These are phyloP conservation scores for Calvatia gigantea DNA, from an alignment of 768 basidiomycete species.

Conservation along the genomic window DNA sequence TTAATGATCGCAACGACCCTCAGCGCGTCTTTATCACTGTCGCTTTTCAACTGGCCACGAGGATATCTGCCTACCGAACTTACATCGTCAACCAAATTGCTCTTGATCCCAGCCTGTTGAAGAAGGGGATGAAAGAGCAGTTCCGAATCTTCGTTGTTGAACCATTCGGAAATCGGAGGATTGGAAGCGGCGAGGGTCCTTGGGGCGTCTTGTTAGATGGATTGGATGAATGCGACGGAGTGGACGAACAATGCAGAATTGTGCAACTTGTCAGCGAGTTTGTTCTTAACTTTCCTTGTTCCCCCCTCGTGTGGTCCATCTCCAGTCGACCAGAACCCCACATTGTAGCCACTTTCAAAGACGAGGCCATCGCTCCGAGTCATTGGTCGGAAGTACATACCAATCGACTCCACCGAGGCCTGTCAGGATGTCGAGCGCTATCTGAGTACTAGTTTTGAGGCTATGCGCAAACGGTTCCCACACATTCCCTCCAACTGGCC, in stretches of 20 bases:
- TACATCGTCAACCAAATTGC: background rate
- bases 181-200: background rate
- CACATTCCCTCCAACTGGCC: background rate
- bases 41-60: background rate
- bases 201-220: background rate
- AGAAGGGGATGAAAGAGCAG: background rate
- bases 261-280: background rate
- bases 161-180: background rate
- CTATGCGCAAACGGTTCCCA: background rate
- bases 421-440: background rate
- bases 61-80: background rate
- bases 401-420: background rate
- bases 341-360: background rate
- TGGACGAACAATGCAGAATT: background rate
- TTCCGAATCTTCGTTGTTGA: background rate
- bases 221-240: background rate
- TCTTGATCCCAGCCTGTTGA: background rate
- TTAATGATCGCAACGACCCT: background rate
- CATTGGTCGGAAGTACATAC: background rate
- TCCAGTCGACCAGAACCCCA: background rate
- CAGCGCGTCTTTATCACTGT: background rate
- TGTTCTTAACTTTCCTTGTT: background rate
- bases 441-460: background rate
- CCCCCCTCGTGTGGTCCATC: background rate
- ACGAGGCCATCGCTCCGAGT: background rate